Conservation (phyloP, 176 grass and related monocot species). For the Ensete ventricosum region DNA sequence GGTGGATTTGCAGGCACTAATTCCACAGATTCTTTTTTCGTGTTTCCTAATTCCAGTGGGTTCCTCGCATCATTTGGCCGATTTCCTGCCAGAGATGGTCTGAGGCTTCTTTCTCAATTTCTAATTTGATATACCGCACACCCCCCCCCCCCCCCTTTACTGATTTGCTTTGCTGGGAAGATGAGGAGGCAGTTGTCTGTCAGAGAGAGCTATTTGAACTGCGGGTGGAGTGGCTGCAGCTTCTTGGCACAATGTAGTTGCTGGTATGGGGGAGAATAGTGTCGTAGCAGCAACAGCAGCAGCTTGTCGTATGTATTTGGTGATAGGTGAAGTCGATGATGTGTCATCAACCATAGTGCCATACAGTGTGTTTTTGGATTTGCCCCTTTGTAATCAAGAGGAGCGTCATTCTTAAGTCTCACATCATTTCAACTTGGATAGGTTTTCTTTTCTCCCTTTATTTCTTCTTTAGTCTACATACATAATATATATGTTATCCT, state of each 20-base stretch:
- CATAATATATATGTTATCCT: no score
- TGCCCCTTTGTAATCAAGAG: no score
- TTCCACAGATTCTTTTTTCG: neutral
- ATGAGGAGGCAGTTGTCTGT: conserved; percentile 2
- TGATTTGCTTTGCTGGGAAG: conserved; percentile 25
- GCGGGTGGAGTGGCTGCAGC: conserved; percentile 41
- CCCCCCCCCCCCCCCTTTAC: neutral
- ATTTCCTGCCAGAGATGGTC: neutral
- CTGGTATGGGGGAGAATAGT: conserved; percentile 3
- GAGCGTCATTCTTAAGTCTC: no score
- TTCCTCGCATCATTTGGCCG: neutral
- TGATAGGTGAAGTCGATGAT: no score
- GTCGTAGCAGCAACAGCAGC: no score
- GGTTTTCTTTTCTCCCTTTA: no score
- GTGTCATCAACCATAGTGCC: no score
- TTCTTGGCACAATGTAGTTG: conserved; percentile 39
- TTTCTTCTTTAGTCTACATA: no score
- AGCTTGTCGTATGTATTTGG: no score
- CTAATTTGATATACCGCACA: neutral
- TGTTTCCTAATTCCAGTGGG: conserved; percentile 4
- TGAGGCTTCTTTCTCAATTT: neutral
- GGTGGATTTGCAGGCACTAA: neutral
- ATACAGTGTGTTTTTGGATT: no score
- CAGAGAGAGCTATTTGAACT: conserved; percentile 34
- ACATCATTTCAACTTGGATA: no score